phyloP scores from a whole-genome alignment of 2,329 filamentous ascomycete genomes.

The Colletotrichum trifolii region DNA sequence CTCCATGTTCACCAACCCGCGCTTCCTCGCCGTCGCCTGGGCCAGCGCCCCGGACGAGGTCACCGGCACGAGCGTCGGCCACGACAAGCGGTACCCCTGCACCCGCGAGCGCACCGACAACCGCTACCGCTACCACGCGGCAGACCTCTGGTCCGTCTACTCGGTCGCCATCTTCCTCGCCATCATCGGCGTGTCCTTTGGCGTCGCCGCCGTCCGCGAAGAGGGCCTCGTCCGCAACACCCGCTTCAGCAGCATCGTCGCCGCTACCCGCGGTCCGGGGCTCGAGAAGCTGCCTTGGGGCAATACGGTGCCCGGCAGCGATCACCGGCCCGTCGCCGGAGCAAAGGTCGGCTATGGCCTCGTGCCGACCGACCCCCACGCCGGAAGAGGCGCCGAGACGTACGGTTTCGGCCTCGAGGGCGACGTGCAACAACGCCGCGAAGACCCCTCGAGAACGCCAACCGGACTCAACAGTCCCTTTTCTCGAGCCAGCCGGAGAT shows the following conservation, averaged over 20 bases:
- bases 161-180: constrained; percentile 45
- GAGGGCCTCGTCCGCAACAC: constrained; percentile 50
- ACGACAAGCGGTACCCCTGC: constrained; percentile 44
- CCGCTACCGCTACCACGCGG: constrained; percentile 43
- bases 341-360: constrained; percentile 37
- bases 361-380: constrained; percentile 36
- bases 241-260: constrained; percentile 51
- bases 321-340: constrained; percentile 28
- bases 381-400: constrained; percentile 36
- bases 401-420: constrained; percentile 47
- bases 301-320: constrained; percentile 15
- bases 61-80: constrained; percentile 39
- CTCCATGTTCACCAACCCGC: constrained; percentile 48
- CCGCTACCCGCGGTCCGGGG: constrained; percentile 50
- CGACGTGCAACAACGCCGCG: constrained; percentile 40
- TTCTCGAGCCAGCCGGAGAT: constrained; percentile 21
- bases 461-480: constrained; percentile 28
- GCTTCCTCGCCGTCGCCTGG: constrained; percentile 47
- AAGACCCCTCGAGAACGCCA: constrained; percentile 23
- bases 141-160: constrained; percentile 50
- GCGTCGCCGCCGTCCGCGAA: constrained; percentile 44
- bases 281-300: constrained; percentile 47
- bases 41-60: constrained; percentile 39
- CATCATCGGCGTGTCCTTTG: constrained; percentile 42
- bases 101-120: constrained; percentile 42